Evolutionary conservation across 1,284 basidiomycete species (phyloP), one percentile per base, ranked within the genome.

Genomic region (Cutaneotrichosporon dermatis): DNA sequence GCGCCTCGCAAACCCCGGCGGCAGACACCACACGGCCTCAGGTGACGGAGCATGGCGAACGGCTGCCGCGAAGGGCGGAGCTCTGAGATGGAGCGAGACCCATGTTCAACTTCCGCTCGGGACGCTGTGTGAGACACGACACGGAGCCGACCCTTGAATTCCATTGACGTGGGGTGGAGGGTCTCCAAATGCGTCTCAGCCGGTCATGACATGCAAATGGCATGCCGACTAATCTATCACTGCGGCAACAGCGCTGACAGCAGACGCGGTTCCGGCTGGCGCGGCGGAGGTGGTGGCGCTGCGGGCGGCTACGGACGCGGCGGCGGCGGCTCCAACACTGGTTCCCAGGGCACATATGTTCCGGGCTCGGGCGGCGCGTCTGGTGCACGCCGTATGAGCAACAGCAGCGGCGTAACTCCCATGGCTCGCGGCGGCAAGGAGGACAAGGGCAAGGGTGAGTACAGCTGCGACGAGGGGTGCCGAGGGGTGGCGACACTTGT

Each of bases 261-360:
- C 52, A 73, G 74, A 39, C 66, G 72, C 51, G 73, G 72, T 41
- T 67, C 67, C 13, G 74, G 66, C 13, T 76, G 75, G 71, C 61
- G 73, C 56, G 69, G 68, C 44, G 75, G 73, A 37, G 71, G 72
- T 9, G 69, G 69, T 37, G 69, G 70, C 16, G 66, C 69, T 4
- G 63, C 57, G 2, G 66, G 39, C 39, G 39, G 39, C 39, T 40
- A 40, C 12, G 39, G 39, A 12, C 39, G 39, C 12, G 39, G 39
- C 46, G 46, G 46, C 46, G 34, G 34, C 8, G 44, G 44, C 44
- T 16, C 44, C 16, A 13, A 33, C 46, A 34, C 34, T 49, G 44
- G 44, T 33, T 25, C 44, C 37, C 15, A 39, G n/a, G 50, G 50
- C 50, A 51, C 50, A 8, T 51, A 51, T 12, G 50, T 51, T 9